Percentiles rank a stretch among this genome's conserved stretches.
These are phyloP conservation scores for Lentithecium fluviatile DNA, from an alignment of 495 filamentous ascomycete species.

Conservation along the genomic window DNA sequence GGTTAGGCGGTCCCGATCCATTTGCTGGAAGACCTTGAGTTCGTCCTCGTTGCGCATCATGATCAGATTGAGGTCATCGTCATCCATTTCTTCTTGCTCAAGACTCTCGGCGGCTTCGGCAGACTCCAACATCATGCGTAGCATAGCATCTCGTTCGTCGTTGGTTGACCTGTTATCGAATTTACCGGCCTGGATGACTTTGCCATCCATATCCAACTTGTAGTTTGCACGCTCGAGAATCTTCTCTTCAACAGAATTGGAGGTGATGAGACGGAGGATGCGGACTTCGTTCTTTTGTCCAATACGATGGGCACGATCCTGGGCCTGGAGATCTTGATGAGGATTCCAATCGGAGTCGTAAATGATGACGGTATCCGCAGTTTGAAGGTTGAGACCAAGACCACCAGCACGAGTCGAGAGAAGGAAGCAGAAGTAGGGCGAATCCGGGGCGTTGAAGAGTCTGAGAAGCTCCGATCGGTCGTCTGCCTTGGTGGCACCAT, in stretches of 20 bases:
- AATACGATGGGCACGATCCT: constrained; percentile 99
- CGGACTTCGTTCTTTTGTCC: constrained; percentile 99
- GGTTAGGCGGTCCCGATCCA: constrained; percentile 71
- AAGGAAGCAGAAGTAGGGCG: constrained; percentile 95
- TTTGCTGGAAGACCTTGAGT: constrained; percentile 45
- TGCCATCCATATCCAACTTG: constrained; percentile 99
- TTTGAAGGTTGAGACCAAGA: constrained; percentile 93
- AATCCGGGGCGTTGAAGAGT: constrained; percentile 83
- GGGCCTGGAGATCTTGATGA: constrained; percentile 97
- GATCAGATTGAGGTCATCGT: constrained; percentile 89
- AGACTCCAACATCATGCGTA: constrained; percentile 85
- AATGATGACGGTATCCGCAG: constrained; percentile 97
- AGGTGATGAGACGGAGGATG: constrained; percentile 90
- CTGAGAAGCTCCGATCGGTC: constrained; percentile 89
- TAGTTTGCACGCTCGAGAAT: constrained; percentile 95
- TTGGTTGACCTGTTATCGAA: constrained; percentile 99
- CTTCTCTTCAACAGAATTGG: constrained; percentile 97
- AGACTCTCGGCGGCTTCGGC: constrained; percentile 81
- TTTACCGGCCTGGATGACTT: constrained; percentile 97
- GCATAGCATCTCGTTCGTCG: constrained; percentile 93
- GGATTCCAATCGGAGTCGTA: constrained; percentile 99
- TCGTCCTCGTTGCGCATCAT: constrained; percentile 49
- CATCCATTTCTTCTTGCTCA: constrained; percentile 85
- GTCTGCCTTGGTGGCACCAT: constrained; percentile 95
- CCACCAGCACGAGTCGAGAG: constrained; percentile 99